These are phyloP conservation scores for Hyphodiscus hymeniophilus DNA, from an alignment of 495 filamentous ascomycete species.

Conservation along the genomic window DNA sequence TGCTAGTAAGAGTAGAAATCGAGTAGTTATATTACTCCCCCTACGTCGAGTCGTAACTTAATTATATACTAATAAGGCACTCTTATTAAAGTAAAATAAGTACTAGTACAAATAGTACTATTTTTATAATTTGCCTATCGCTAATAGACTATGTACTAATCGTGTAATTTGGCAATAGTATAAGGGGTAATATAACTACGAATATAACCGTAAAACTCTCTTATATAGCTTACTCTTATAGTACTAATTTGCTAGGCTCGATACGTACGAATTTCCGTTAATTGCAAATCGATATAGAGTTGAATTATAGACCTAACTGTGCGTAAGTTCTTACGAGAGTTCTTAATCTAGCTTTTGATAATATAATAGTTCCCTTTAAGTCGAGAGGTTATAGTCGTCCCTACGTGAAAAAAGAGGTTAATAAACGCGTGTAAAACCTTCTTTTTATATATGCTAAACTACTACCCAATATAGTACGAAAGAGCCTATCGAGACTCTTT, in stretches of 20 bases:
- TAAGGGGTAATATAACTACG: neutral
- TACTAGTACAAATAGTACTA: neutral
- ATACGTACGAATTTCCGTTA: neutral
- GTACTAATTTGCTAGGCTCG: neutral
- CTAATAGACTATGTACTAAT: neutral
- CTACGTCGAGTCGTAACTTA: neutral
- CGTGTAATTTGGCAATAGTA: neutral
- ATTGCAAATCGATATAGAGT: neutral
- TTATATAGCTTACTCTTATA: neutral
- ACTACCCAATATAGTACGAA: neutral
- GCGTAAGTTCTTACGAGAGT: neutral
- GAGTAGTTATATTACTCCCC: neutral
- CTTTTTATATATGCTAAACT: neutral
- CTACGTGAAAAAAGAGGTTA: neutral
- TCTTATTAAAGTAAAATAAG: neutral
- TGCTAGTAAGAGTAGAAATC: conserved; percentile 5
- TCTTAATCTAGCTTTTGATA: neutral
- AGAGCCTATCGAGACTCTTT: neutral
- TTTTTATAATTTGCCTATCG: neutral
- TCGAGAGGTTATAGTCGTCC: conserved; percentile 2
- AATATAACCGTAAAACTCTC: neutral
- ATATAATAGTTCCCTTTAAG: neutral
- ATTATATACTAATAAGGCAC: conserved; percentile 5
- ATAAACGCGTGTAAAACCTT: neutral
- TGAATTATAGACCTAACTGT: neutral